phyloP scores from a whole-genome alignment of 2,329 filamentous ascomycete species.

The Cyclaneusma minus region DNA sequence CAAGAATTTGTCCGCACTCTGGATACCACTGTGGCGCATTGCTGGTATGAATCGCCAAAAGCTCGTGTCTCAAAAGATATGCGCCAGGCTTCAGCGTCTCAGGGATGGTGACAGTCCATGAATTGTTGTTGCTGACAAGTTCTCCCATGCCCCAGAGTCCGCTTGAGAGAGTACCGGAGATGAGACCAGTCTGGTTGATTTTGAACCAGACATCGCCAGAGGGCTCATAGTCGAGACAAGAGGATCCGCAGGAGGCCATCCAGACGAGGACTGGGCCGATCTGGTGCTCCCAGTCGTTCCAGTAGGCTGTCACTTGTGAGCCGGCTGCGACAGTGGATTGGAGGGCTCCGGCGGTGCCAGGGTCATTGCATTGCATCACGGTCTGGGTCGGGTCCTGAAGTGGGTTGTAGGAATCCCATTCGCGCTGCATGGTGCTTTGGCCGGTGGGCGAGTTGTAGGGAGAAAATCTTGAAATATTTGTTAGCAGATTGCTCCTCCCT shows the following conservation, averaged over 20 bases:
- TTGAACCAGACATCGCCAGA: conserved; percentile 41
- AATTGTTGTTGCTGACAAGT: conserved; percentile 26
- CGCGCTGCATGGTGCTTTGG: conserved; percentile 42
- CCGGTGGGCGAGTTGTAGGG: conserved; percentile 27
- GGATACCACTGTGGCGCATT: conserved; percentile 37
- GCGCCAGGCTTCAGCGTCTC: conserved; percentile 31
- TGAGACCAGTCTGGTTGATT: conserved; percentile 37
- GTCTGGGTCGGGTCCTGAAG: conserved; percentile 29
- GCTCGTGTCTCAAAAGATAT: conserved; percentile 40
- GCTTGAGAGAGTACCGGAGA: conserved; percentile 25
- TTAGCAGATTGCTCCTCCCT: too few species aligned
- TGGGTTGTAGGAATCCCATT: conserved; percentile 42
- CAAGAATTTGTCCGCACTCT: conserved; percentile 36
- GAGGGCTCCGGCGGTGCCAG: conserved; percentile 29
- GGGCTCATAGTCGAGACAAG: conserved; percentile 32
- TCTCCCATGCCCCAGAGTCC: conserved; percentile 31
- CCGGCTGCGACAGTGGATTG: conserved; percentile 31
- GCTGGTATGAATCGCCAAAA: conserved; percentile 37
- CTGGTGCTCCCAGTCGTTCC: conserved; percentile 41
- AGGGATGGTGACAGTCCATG: conserved; percentile 35
- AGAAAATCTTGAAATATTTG: conserved; percentile 34
- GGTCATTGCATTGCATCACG: conserved; percentile 39
- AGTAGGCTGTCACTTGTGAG: conserved; percentile 29
- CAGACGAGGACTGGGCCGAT: conserved; percentile 44
- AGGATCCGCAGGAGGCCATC: conserved; percentile 34